Evolutionary conservation across 495 filamentous ascomycete species (phyloP).

Genomic region (Trichoderma gamsii): DNA sequence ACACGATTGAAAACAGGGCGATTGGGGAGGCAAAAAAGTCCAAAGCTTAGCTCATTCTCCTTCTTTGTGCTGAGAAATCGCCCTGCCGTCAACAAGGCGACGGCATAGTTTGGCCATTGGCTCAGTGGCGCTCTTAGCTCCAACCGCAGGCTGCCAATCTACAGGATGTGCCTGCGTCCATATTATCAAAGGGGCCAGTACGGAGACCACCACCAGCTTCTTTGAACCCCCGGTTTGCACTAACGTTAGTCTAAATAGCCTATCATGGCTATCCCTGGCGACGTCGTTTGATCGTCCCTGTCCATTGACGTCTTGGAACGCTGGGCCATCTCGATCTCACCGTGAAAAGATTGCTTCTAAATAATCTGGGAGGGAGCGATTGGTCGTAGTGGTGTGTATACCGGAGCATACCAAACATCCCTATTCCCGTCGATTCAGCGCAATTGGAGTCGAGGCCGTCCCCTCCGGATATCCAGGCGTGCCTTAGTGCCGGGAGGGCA

Average conservation of each 20-base stretch:
- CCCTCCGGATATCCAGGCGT: no score
- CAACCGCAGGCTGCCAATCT: neutral
- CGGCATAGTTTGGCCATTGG: neutral
- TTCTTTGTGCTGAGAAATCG: no score
- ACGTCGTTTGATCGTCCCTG: neutral
- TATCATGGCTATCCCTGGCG: neutral
- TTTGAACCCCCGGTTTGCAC: neutral
- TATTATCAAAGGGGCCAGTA: neutral
- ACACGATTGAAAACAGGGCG: no score
- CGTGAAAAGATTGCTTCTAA: neutral
- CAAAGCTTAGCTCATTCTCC: no score
- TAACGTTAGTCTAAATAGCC: neutral
- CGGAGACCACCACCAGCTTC: neutral
- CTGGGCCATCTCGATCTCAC: neutral
- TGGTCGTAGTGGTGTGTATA: neutral
- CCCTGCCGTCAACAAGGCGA: neutral
- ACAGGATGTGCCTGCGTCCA: neutral
- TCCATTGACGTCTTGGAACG: constrained; percentile 6
- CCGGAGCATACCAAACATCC: no score
- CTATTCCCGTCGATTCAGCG: no score
- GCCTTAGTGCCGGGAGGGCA: no score
- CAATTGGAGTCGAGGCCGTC: no score
- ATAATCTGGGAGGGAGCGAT: neutral
- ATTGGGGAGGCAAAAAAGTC: no score
- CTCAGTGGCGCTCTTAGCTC: neutral